These are phyloP conservation scores for Stephania yunnanensis DNA, from an alignment of 164 flowering plant genomes.

Conservation along the genomic window DNA sequence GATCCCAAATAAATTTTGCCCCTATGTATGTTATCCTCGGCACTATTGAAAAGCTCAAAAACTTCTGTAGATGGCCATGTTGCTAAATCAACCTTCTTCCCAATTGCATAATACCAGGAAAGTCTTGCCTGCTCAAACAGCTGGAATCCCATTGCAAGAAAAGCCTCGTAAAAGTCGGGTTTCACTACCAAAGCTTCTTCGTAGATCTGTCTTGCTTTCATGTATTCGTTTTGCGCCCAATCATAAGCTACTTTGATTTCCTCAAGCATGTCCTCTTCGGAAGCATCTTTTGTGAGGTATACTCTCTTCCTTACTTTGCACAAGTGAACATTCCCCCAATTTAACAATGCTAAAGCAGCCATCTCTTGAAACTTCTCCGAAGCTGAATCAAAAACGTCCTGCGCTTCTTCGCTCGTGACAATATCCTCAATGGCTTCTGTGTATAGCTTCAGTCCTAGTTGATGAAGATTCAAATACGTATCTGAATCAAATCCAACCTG, in stretches of 20 bases:
- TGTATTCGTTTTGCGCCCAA: constrained; percentile 59
- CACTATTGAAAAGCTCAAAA: constrained; percentile 56
- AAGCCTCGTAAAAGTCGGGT: constrained; percentile 73
- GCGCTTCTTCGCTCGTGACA: constrained; percentile 75
- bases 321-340: constrained; percentile 92
- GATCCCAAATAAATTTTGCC: constrained; percentile 77
- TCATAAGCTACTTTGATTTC: constrained; percentile 53
- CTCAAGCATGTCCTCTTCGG: constrained; percentile 36
- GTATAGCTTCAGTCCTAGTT: constrained; percentile 67
- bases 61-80: constrained; percentile 51
- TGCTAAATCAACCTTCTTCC: constrained; percentile 49
- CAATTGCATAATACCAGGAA: constrained; percentile 72
- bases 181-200: constrained; percentile 66
- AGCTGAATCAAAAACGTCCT: constrained; percentile 54
- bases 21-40: constrained; percentile 74
- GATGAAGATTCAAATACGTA: constrained; percentile 66
- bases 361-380: constrained; percentile 76
- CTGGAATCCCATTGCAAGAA: constrained; percentile 74
- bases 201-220: constrained; percentile 53
- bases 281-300: constrained; percentile 38
- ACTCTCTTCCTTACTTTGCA: constrained; percentile 67
- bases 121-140: constrained; percentile 92
- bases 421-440: constrained; percentile 84
- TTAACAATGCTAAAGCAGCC: constrained; percentile 79
- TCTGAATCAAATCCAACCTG: constrained; percentile 71